Base-by-base conservation (phyloP, 805 yeast genomes). In the Debaryomyces hansenii region DNA sequence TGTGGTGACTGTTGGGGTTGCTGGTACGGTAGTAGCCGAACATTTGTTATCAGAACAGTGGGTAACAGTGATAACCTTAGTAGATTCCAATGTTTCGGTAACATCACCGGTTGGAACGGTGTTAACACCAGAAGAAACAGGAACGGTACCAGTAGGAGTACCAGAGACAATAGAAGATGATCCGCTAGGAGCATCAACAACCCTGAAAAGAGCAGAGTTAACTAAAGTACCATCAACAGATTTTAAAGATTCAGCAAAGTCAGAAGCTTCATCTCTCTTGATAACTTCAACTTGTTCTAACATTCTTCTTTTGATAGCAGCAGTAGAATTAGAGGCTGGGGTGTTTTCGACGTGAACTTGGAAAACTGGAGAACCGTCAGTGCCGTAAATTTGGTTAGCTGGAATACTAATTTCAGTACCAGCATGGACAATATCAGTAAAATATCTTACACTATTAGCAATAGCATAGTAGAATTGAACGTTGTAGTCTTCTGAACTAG, bases 251-350 rank as follows among this genome's bases (percentile, higher is more conserved):
- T 53, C 56, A 38, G 54, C 48, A 42, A 65, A 59, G 52, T 55
- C 61, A 18, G 57, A 48, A n/a, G 37, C 50, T 21, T 45, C 71
- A 49, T 65, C 74, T 59, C 68, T 69, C 55, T 60, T 60, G 45
- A 49, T 55, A n/a, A 59, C 35, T 33, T 50, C 45, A 35, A 56
- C 50, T 32, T 54, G 57, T 49, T 55, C 56, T 48, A 63, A 55
- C 45, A 67, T 61, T 67, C 75, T 68, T 59, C 59, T 70, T 62
- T 69, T 69, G 59, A 69, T 56, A 32, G 70, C 70, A 48, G 67
- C 64, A 52, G 75, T 67, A 34, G 75, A 69, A 67, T 71, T 71
- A 29, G 67, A 51, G 33, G 62, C 57, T 40, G 72, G 68, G 12
- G 56, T 40, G 51, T 58, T 44, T 31, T 56, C 56, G 12, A 46